Base-by-base conservation (phyloP, 2,329 filamentous ascomycete genomes). In the Aspergillus piperis region DNA sequence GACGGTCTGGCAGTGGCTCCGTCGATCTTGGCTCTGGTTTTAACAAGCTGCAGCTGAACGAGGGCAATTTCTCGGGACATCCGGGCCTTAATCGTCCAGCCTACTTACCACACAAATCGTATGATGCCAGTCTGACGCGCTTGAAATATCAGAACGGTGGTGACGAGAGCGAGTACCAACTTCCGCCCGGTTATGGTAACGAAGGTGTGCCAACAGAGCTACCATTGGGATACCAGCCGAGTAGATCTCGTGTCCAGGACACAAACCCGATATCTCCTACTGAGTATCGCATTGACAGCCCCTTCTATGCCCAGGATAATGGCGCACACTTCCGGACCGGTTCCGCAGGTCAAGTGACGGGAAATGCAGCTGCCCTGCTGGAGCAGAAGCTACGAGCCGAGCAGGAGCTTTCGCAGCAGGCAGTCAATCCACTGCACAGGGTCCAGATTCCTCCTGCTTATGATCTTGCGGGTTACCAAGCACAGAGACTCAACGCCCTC, bases 321-420 rank as follows among this genome's bases (percentile, higher is more conserved):
- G 78, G 80, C 2, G 75, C 79, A 4, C 78, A 78, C 64, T 68
- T 80, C 68, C 73, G 81, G 67, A 75, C 78, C 61, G 75, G 79
- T 32, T 77, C 80, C 27, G 76, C 75, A 30, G 74, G 72, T 59
- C 76, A 79, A 39, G 72, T 80, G 27, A 64, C 74, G 19, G 78
- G 79, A 36, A 78, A 73, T 15, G 81, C 82, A 64, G 69, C 77
- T 25, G 77, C 74, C 2, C 70, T 80, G 19, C 70, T 84, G 27
- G 81, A 85, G 57, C 79, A 80, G 59, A 82, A 82, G 61, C 68
- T 84, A 19, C 76, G 79, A 15, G 78, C 78, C 17, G 78, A 78
- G 7, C 75, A 77, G 42, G 75, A 78, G 5, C 68, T 73, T 21
- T 54, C 68, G 10, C 71, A 71, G 38, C 61, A 63, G 15, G 59